These are phyloP conservation scores for Diaporthe caulivora DNA, from an alignment of 2,329 filamentous ascomycete genomes.

Conservation along the genomic window DNA sequence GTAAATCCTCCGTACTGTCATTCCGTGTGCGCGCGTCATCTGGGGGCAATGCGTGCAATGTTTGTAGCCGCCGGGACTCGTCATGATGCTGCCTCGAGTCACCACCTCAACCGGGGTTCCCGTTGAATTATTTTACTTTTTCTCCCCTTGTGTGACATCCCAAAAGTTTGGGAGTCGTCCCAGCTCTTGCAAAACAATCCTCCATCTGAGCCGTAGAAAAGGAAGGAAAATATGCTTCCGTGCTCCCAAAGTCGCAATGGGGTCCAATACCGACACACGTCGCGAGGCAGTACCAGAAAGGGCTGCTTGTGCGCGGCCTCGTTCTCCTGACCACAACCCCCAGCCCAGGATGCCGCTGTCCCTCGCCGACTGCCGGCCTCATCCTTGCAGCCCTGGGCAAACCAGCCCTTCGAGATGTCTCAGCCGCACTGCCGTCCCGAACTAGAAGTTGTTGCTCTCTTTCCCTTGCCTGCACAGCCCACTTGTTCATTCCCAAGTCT, in stretches of 20 bases:
- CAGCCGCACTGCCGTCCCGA: constrained; percentile 27
- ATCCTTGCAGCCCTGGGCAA: neutral
- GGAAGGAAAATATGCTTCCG: neutral
- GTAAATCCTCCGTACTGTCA: constrained; percentile 2
- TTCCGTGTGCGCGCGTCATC: neutral
- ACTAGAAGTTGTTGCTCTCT: neutral
- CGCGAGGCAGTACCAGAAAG: constrained; percentile 1
- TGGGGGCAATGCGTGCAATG: neutral
- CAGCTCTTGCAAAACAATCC: neutral
- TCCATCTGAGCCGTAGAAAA: neutral
- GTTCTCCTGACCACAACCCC: neutral
- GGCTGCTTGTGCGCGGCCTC: neutral
- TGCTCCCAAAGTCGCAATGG: neutral
- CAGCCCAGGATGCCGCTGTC: neutral
- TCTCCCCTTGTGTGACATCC: neutral
- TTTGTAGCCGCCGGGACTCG: constrained; percentile 14
- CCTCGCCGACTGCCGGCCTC: constrained; percentile 6
- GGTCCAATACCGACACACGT: neutral
- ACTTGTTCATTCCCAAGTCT: neutral
- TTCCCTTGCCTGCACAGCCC: constrained; percentile 1
- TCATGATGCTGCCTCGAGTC: constrained; percentile 9
- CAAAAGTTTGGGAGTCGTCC: constrained; percentile 3
- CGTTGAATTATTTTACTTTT: neutral
- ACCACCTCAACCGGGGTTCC: constrained; percentile 2
- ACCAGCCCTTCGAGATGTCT: neutral